Percentiles rank a stretch among this genome's conserved stretches.
phyloP scores from a whole-genome alignment of 345 rosid genomes.

The Tarenaya hassleriana region DNA sequence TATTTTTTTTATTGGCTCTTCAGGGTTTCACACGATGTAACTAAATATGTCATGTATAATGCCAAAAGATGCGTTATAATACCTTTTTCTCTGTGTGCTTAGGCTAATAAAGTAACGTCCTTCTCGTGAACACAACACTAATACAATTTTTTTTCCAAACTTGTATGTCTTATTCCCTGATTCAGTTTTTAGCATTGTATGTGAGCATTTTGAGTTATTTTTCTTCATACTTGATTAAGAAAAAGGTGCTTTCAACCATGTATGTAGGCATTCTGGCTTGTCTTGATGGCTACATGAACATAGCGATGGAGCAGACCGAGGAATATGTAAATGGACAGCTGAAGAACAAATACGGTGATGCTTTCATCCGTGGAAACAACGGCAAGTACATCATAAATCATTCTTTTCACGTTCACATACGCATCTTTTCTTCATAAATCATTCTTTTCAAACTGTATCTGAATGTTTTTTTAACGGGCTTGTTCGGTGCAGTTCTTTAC shows the following conservation, averaged over 20 bases:
- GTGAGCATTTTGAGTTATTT: conserved; percentile 6
- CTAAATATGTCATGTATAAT: too few species aligned
- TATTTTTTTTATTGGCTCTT: too few species aligned
- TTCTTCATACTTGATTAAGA: conserved; percentile 10
- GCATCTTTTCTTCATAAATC: neutral
- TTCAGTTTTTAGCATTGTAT: conserved; percentile 12
- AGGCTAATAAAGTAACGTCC: neutral
- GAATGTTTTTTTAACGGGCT: neutral
- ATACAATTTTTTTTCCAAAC: neutral
- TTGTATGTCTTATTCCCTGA: neutral
- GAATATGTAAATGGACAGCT: conserved; percentile 92
- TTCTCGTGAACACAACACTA: neutral
- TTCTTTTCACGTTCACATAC: neutral
- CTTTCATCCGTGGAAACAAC: conserved; percentile 93
- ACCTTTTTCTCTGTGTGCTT: too few species aligned
- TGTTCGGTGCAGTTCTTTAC: conserved; percentile 64
- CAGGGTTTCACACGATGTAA: too few species aligned
- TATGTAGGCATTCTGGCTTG: conserved; percentile 72
- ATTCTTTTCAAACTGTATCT: conserved; percentile 1
- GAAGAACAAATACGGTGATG: conserved; percentile 91
- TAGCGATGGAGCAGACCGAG: conserved; percentile 97
- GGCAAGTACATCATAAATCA: conserved; percentile 27
- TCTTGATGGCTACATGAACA: conserved; percentile 93
- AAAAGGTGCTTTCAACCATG: neutral
- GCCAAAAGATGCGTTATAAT: too few species aligned